Evolutionary conservation across 805 yeast species (phyloP).

Genomic region (Metschnikowia baotianmanensis): DNA sequence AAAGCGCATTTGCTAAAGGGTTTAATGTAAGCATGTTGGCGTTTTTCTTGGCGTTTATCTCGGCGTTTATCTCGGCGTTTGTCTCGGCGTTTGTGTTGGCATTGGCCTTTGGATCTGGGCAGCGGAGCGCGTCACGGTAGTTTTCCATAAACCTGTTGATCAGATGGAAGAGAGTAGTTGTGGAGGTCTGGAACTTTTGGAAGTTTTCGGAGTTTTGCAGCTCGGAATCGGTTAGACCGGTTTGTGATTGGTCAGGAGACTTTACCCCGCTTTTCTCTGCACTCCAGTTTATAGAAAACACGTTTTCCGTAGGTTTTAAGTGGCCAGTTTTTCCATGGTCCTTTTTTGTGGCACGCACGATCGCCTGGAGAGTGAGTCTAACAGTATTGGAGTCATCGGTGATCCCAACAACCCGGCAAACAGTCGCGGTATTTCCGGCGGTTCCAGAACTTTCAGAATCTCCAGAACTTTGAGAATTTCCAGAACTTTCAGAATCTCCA

Average conservation of each 20-base stretch:
- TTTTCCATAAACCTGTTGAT: slow-evolving; percentile 41
- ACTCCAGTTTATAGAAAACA: slow-evolving; percentile 31
- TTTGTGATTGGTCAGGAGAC: too few relatives aligned
- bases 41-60: too few relatives aligned
- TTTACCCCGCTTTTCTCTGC: slow-evolving; percentile 17
- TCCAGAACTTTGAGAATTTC: too few relatives aligned
- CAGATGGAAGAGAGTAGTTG: slow-evolving; percentile 26
- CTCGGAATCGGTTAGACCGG: too few relatives aligned
- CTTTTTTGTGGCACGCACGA: slow-evolving; percentile 50
- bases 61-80: too few relatives aligned
- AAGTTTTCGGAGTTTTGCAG: too few relatives aligned
- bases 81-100: too few relatives aligned
- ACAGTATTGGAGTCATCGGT: slow-evolving; percentile 43
- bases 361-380: slow-evolving; percentile 48
- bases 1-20: slow-evolving; percentile 60
- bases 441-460: too few relatives aligned
- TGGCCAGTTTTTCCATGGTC: background rate
- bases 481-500: too few relatives aligned
- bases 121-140: slow-evolving; percentile 34
- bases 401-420: slow-evolving; percentile 48
- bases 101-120: slow-evolving; percentile 11
- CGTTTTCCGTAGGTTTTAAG: slow-evolving; percentile 19
- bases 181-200: slow-evolving; percentile 20
- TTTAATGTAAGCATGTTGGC: slow-evolving; percentile 50
- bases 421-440: slow-evolving; percentile 32